A percentile compares a stretch with the other conserved stretches of the same genome.
These are phyloP conservation scores for Colletotrichum cordylinicola DNA, from an alignment of 2,329 filamentous ascomycete species.

Conservation along the genomic window DNA sequence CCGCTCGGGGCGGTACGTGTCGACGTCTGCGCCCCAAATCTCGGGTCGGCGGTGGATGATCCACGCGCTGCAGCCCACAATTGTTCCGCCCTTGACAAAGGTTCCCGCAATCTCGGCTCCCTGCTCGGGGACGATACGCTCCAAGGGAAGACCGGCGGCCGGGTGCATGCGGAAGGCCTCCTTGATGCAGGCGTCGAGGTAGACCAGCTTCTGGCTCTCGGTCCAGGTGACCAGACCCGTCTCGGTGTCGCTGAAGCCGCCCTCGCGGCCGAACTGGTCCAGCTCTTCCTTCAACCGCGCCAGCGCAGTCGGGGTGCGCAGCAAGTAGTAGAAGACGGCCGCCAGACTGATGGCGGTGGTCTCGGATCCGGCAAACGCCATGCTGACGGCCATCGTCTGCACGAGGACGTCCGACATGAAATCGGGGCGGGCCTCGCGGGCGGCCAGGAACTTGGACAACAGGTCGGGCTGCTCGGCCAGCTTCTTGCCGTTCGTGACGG, in stretches of 20 bases:
- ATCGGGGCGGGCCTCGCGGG: slow-evolving; percentile 68
- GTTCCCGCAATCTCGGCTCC: slow-evolving; percentile 69
- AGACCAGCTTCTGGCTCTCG: slow-evolving; percentile 73
- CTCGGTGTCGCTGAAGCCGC: slow-evolving; percentile 55
- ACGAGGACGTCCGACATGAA: slow-evolving; percentile 76
- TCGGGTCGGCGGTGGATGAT: slow-evolving; percentile 72
- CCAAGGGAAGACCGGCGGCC: slow-evolving; percentile 73
- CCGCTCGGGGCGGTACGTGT: slow-evolving; percentile 71
- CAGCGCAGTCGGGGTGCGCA: slow-evolving; percentile 66
- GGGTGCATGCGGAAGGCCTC: slow-evolving; percentile 81
- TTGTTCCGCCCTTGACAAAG: slow-evolving; percentile 71
- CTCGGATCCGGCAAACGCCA: slow-evolving; percentile 78
- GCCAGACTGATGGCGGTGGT: slow-evolving; percentile 79
- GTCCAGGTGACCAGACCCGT: slow-evolving; percentile 71
- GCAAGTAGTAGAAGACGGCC: slow-evolving; percentile 75
- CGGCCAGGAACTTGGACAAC: slow-evolving; percentile 75
- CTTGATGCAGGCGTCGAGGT: slow-evolving; percentile 80
- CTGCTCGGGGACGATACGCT: slow-evolving; percentile 72
- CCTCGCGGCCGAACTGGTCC: slow-evolving; percentile 60
- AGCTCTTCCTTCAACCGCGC: slow-evolving; percentile 65
- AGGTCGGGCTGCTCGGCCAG: slow-evolving; percentile 59
- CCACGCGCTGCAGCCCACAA: slow-evolving; percentile 79
- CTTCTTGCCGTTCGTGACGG: slow-evolving; percentile 39
- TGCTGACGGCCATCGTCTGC: slow-evolving; percentile 73
- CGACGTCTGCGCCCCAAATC: slow-evolving; percentile 72